Evolutionary conservation across 2,329 filamentous ascomycete genomes (phyloP).

Genomic region (Fusarium avenaceum): DNA sequence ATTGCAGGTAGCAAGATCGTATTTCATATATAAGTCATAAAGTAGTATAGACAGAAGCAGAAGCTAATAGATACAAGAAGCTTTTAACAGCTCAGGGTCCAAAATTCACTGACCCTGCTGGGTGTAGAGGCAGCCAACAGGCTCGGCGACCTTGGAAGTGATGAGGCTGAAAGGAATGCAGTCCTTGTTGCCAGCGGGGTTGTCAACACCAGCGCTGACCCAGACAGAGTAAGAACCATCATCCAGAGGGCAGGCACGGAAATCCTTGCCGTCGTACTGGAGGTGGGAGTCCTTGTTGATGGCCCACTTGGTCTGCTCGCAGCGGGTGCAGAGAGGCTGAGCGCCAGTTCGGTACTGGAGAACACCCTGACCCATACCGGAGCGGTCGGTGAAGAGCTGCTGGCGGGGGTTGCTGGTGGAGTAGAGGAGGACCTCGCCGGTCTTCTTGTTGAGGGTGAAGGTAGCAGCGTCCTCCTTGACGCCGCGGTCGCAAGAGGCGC

Average conservation of each 20-base stretch:
- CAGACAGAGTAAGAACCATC: constrained; percentile 58
- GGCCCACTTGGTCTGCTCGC: constrained; percentile 62
- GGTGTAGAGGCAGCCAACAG: constrained; percentile 44
- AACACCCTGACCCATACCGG: constrained; percentile 69
- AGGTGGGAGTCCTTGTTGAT: constrained; percentile 61
- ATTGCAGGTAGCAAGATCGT: too few species aligned
- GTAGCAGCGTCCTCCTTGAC: constrained; percentile 54
- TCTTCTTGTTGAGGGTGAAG: constrained; percentile 59
- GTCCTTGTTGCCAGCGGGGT: constrained; percentile 55
- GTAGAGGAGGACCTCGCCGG: constrained; percentile 63
- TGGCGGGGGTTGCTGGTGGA: constrained; percentile 52
- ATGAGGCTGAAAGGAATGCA: constrained; percentile 56
- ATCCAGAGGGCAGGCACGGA: constrained; percentile 66
- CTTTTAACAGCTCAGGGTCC: neutral
- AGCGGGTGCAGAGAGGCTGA: constrained; percentile 53
- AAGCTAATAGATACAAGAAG: neutral
- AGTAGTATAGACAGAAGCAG: too few species aligned
- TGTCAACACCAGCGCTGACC: constrained; percentile 49
- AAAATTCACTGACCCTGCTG: neutral
- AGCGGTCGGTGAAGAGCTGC: constrained; percentile 67
- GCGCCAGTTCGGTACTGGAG: constrained; percentile 65
- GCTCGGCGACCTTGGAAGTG: constrained; percentile 46
- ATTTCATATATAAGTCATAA: too few species aligned
- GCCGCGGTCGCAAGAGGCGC: constrained; percentile 63
- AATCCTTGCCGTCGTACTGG: constrained; percentile 58